Evolutionary conservation across 306 rosid species (phyloP).

Genomic region (Quercus parvula): DNA sequence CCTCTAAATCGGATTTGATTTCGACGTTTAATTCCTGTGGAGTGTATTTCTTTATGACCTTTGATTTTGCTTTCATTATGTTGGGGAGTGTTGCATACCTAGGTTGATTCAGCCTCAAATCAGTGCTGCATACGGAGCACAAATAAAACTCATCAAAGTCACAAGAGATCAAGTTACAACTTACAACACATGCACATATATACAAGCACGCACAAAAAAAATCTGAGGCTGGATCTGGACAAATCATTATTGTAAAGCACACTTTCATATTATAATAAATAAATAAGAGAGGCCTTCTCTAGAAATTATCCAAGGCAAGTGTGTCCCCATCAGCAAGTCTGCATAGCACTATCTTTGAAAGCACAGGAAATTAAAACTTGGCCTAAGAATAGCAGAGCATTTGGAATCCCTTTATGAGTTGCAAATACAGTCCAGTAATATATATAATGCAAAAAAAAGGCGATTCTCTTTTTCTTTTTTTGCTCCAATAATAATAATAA

Average conservation of each 20-base stretch:
- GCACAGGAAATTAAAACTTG: no score
- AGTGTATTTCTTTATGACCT: constrained; percentile 67
- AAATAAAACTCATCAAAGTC: background rate
- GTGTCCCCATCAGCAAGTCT: no score
- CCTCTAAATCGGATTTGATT: constrained; percentile 66
- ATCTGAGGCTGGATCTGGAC: background rate
- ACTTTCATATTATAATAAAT: no score
- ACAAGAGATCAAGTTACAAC: background rate
- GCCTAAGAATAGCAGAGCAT: no score
- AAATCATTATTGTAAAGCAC: background rate
- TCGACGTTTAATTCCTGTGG: constrained; percentile 77
- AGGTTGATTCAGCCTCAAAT: constrained; percentile 91
- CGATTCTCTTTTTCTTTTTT: no score
- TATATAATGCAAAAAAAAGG: no score
- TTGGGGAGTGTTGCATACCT: constrained; percentile 94
- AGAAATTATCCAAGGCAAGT: no score
- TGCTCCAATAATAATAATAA: no score
- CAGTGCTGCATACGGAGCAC: constrained; percentile 55
- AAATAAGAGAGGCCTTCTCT: no score
- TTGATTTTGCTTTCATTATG: constrained; percentile 96
- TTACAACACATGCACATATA: background rate
- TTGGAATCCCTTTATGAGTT: no score
- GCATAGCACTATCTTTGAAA: no score
- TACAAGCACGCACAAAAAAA: background rate
- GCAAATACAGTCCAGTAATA: no score